phyloP scores from a whole-genome alignment of 805 yeast species.

The Wickerhamiella bombiphila region DNA sequence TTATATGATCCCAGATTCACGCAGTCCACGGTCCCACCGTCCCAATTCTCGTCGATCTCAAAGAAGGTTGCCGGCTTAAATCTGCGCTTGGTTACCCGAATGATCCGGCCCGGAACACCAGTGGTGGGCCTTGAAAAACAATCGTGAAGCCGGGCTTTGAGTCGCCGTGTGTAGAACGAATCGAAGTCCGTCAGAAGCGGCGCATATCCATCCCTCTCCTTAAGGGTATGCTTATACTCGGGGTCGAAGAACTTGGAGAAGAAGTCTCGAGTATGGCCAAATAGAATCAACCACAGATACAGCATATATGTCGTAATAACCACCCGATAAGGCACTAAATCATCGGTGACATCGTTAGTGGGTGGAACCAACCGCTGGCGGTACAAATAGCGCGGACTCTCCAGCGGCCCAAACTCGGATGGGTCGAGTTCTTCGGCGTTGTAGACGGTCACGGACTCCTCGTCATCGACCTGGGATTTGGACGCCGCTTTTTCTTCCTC shows the following conservation, averaged over 20 bases:
- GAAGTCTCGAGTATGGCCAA: slow-evolving; percentile 86
- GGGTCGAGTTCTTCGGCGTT: slow-evolving; percentile 9
- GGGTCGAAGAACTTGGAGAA: slow-evolving; percentile 64
- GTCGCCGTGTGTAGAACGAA: slow-evolving; percentile 80
- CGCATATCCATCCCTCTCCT: slow-evolving; percentile 79
- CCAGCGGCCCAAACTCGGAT: slow-evolving; percentile 58
- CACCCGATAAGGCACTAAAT: slow-evolving; percentile 76
- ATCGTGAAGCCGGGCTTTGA: slow-evolving; percentile 82
- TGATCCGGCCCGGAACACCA: slow-evolving; percentile 92
- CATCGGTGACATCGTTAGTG: slow-evolving; percentile 42
- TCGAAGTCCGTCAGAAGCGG: slow-evolving; percentile 94
- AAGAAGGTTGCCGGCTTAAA: slow-evolving; percentile 45
- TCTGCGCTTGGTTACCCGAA: slow-evolving; percentile 65
- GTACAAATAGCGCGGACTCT: slow-evolving; percentile 50
- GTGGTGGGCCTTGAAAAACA: slow-evolving; percentile 93
- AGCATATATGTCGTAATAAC: slow-evolving; percentile 71
- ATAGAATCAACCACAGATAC: slow-evolving; percentile 67
- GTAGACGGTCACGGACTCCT: neutral
- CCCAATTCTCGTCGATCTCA: slow-evolving; percentile 28
- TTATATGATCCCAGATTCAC: slow-evolving; percentile 82
- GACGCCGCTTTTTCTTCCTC: no score
- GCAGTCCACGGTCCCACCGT: slow-evolving; percentile 57
- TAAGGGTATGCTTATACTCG: slow-evolving; percentile 45
- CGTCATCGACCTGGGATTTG: neutral
- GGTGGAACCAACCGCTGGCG: slow-evolving; percentile 35